A percentile compares a stretch with the other conserved stretches of the same genome.
Conservation (phyloP, 305 asterid species). For the Solanum hybrid region DNA sequence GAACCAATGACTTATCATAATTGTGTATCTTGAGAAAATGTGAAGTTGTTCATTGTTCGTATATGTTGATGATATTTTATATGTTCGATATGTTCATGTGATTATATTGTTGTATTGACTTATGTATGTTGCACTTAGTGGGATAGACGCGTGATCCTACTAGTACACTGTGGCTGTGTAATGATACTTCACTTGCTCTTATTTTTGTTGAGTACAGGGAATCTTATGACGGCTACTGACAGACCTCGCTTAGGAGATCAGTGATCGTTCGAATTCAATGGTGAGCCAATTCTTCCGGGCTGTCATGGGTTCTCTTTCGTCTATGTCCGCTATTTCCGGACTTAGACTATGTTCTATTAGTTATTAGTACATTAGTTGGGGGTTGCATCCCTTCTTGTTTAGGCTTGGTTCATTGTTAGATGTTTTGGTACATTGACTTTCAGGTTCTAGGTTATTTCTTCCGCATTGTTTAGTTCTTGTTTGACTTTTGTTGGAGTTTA, state of each 20-base stretch:
- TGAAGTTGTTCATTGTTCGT: neutral
- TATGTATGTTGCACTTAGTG: neutral
- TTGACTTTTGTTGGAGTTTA: neutral
- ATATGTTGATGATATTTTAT: neutral
- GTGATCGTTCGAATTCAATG: neutral
- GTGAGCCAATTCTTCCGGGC: neutral
- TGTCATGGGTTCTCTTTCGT: neutral
- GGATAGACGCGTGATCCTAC: neutral
- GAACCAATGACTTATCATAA: neutral
- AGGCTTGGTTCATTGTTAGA: neutral
- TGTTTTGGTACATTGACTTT: neutral
- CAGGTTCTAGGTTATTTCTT: neutral
- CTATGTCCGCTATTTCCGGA: neutral
- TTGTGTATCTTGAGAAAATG: neutral
- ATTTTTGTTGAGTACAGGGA: neutral
- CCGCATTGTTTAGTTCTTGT: neutral
- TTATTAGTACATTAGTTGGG: neutral
- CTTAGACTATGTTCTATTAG: neutral
- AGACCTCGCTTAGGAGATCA: neutral
- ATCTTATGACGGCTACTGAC: neutral
- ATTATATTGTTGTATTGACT: neutral
- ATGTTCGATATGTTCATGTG: neutral
- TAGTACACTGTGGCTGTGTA: neutral
- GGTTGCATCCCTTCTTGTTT: neutral
- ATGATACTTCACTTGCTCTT: too few relatives aligned